These are phyloP conservation scores for Penicillium sp. DNA, from an alignment of 2,329 filamentous ascomycete genomes.

Conservation along the genomic window DNA sequence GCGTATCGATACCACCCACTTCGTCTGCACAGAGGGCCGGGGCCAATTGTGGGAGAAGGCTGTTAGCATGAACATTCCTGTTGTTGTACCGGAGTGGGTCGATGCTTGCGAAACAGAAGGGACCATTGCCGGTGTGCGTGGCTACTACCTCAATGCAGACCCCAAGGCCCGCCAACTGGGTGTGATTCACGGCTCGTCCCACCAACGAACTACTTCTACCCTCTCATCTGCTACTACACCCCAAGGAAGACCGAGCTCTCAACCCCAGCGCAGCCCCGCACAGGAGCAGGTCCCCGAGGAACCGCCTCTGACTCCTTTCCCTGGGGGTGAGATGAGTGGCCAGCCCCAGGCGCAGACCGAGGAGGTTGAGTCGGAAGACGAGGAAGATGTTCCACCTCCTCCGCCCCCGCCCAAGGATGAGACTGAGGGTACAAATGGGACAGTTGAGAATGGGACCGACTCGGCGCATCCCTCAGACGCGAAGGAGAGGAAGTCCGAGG, in stretches of 20 bases:
- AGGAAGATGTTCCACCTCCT: conserved; percentile 25
- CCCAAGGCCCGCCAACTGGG: conserved; percentile 60
- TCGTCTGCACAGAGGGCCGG: conserved; percentile 91
- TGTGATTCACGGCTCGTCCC: conserved; percentile 35
- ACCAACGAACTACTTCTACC: conserved; percentile 34
- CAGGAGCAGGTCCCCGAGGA: conserved; percentile 28
- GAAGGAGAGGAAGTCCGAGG: conserved; percentile 17
- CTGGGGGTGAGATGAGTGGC: conserved; percentile 30
- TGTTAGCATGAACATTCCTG: conserved; percentile 95
- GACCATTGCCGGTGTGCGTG: conserved; percentile 88
- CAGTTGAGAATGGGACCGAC: conserved; percentile 19
- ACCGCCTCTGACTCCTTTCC: conserved; percentile 38
- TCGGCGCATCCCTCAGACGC: conserved; percentile 6
- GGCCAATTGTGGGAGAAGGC: conserved; percentile 94
- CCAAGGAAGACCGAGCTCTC: conserved; percentile 26
- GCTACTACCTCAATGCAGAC: conserved; percentile 92
- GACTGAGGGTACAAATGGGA: conserved; percentile 22
- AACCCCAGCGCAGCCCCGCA: conserved; percentile 21
- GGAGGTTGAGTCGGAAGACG: conserved; percentile 32
- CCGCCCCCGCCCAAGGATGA: conserved; percentile 34
- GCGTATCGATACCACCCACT: conserved; percentile 96
- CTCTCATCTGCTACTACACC: conserved; percentile 31
- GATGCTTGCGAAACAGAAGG: conserved; percentile 94
- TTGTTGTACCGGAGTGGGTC: conserved; percentile 95
- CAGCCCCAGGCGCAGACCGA: conserved; percentile 30